Evolutionary conservation across 768 basidiomycete species (phyloP), one percentile per base, ranked within the genome.

Genomic region (Russula sp.): DNA sequence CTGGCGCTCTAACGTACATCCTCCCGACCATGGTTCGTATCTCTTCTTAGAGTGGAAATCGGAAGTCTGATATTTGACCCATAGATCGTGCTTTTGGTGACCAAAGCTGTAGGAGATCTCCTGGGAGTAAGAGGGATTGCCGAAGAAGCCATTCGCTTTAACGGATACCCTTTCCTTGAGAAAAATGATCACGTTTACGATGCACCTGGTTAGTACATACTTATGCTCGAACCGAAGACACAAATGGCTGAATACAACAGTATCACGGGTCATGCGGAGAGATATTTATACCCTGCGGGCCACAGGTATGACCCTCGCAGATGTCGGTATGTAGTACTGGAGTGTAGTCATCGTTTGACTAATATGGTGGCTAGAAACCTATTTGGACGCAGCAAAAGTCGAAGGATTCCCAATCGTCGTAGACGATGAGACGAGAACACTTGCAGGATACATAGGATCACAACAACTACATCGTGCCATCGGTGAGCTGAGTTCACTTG

Each of bases 121-220:
- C 81, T 98, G 54, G 95, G 94, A 26, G 92, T 87, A 8, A 90
- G 83, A 50, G 97, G 97, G 1, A 98, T 99, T 67, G 94, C 97
- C 5, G 97, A 99, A 67, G 92, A 97, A 71, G 92, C 89, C 83
- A 99, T 99, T 71, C 84, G 87, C 20, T 96, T 99, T 77, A 98
- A 97, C 72, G 96, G 95, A 10, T 98, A 89, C 77, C 97, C 97
- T 0, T 94, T 95, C 80, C 78, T 99, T 64, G 96, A 98, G 76
- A 95, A 95, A 72, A 92, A 97, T 65, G 94, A 97, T 72, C 88
- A 92, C 70, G 87, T 91, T 0, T 95, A 91, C 71, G 88, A 96
- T 72, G 90, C 94, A 51, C 84, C 92, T 56, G 92, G 96, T 97
- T 70, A 59, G 85, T 74, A 36, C 18, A 44, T 49, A 18, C 52